These are phyloP conservation scores for Skeletonema menzelii DNA, from an alignment of 108 stramenopile species.

Conservation along the genomic window DNA sequence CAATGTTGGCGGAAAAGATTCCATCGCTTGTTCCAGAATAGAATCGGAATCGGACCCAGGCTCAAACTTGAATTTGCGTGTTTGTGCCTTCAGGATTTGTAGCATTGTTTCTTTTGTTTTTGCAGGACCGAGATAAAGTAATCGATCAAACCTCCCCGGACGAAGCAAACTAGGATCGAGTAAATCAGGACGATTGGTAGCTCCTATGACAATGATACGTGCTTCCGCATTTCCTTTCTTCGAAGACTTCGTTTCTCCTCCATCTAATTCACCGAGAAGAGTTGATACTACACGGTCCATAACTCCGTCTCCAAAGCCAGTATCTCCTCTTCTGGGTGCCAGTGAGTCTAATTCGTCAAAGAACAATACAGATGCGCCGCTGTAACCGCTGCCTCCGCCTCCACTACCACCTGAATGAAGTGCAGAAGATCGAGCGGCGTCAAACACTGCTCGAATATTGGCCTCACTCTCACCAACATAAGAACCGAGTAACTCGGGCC, in stretches of 20 bases:
- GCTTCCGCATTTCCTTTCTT: conserved; percentile 34
- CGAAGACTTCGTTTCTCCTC: background rate
- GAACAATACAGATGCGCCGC: conserved; percentile 75
- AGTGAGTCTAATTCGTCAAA: conserved; percentile 99
- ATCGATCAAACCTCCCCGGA: conserved; percentile 96
- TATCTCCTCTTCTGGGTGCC: conserved; percentile 88
- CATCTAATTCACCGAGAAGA: conserved; percentile 88
- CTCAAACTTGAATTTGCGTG: conserved; percentile 85
- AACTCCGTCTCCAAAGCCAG: conserved; percentile 86
- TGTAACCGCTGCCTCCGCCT: conserved; percentile 13
- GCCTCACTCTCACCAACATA: conserved; percentile 98
- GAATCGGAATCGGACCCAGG: conserved; percentile 52
- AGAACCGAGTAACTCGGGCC: conserved; percentile 91
- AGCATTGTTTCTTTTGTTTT: conserved; percentile 62
- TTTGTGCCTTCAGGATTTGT: conserved; percentile 81
- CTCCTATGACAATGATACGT: conserved; percentile 94
- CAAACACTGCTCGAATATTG: conserved; percentile 88
- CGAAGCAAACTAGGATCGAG: conserved; percentile 94
- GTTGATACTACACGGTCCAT: conserved; percentile 96
- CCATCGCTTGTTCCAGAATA: conserved; percentile 61
- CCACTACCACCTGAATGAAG: background rate
- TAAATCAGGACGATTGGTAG: conserved; percentile 98
- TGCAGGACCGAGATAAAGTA: conserved; percentile 92
- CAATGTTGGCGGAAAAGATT: conserved; percentile 71
- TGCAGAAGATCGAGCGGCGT: conserved; percentile 72